Evolutionary conservation across 2,329 filamentous ascomycete genomes (phyloP).

Genomic region (Fusarium udum): DNA sequence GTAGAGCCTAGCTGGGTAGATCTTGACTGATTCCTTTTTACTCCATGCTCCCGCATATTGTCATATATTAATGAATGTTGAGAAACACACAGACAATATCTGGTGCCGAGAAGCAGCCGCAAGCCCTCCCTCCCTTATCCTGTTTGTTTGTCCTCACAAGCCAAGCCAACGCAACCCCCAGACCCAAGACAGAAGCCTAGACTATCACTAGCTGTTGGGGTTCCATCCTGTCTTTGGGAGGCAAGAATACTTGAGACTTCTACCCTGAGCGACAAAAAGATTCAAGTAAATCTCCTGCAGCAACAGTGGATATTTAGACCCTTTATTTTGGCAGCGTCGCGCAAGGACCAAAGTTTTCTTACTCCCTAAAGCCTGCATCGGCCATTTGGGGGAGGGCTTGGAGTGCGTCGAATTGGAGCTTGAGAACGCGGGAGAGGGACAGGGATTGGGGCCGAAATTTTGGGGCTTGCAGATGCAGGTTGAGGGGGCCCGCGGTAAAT

Average conservation of each 20-base stretch:
- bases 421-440: conserved; percentile 10
- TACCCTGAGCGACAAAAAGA: neutral
- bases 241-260: neutral
- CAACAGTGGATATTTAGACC: neutral
- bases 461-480: conserved; percentile 34
- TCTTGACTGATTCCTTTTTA: conserved; percentile 1
- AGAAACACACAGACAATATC: conserved; percentile 10
- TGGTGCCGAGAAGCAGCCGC: conserved; percentile 17
- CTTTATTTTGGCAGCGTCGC: neutral
- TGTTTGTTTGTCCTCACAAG: neutral
- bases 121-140: conserved; percentile 17
- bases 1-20: neutral
- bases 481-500: conserved; percentile 34
- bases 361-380: neutral
- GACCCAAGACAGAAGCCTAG: conserved; percentile 2
- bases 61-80: neutral
- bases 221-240: conserved; percentile 2
- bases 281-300: neutral
- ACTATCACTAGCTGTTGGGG: conserved; percentile 27
- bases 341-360: neutral
- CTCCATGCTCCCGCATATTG: neutral
- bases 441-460: conserved; percentile 30
- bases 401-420: conserved; percentile 31
- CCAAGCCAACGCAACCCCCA: conserved; percentile 24
- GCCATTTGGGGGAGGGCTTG: conserved; percentile 31